Conservation (phyloP, 768 basidiomycete species). For the Russula compacta region DNA sequence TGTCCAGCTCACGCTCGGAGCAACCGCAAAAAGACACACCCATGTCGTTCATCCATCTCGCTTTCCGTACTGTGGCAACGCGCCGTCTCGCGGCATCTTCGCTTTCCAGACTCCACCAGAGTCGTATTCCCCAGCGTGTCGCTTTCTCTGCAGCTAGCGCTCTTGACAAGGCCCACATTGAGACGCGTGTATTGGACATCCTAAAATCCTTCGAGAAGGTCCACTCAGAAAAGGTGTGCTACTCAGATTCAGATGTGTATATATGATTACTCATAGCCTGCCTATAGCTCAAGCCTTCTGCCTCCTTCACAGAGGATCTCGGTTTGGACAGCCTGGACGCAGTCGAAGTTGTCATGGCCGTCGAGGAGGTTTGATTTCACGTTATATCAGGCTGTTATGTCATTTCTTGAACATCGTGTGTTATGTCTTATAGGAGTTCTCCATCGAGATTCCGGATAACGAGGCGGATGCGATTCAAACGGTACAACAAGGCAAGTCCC, state of each 20-base stretch:
- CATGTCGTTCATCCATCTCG: conserved; percentile 18
- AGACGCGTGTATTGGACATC: conserved; percentile 69
- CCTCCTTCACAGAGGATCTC: conserved; percentile 73
- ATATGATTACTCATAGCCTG: neutral
- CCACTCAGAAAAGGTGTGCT: conserved; percentile 54
- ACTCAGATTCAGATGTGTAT: conserved; percentile 5
- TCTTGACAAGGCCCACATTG: conserved; percentile 59
- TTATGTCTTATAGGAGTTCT: conserved; percentile 65
- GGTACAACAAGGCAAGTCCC: conserved; percentile 71
- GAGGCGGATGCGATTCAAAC: conserved; percentile 94
- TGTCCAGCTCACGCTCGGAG: neutral
- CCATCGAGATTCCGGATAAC: conserved; percentile 94
- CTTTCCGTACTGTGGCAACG: conserved; percentile 22
- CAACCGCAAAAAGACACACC: neutral
- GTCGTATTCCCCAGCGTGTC: conserved; percentile 32
- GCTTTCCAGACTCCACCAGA: conserved; percentile 20
- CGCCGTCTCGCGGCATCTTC: conserved; percentile 30
- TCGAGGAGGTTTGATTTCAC: conserved; percentile 65
- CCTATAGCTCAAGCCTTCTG: conserved; percentile 50
- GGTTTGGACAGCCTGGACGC: conserved; percentile 94
- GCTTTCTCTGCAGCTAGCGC: conserved; percentile 58
- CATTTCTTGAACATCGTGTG: neutral
- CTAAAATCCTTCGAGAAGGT: conserved; percentile 89
- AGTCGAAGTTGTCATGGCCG: conserved; percentile 97
- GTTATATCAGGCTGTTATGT: neutral